These are phyloP conservation scores for Magnolia sinica DNA, from an alignment of 164 flowering plant genomes.

Conservation along the genomic window DNA sequence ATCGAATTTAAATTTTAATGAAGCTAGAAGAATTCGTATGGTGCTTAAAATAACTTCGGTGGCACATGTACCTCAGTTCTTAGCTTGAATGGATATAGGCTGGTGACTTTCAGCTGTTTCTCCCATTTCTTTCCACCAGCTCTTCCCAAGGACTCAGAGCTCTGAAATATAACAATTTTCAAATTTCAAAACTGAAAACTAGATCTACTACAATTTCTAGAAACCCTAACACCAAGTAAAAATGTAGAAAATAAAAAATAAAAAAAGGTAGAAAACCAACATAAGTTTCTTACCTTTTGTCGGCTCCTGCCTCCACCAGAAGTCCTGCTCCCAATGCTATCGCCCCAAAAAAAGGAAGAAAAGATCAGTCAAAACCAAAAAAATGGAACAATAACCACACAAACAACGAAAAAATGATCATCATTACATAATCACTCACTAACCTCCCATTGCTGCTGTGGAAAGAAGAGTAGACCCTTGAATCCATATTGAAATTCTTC, in stretches of 20 bases:
- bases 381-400: not conserved
- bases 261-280: not conserved
- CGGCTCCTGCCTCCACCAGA: conserved; percentile 69
- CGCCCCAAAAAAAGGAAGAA: not conserved
- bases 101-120: conserved; percentile 57
- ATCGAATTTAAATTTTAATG: no score
- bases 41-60: not conserved
- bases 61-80: conserved; percentile 66
- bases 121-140: conserved; percentile 59
- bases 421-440: conserved; percentile 6
- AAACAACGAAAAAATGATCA: not conserved
- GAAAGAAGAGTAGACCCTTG: conserved; percentile 47
- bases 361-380: not conserved
- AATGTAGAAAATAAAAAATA: not conserved
- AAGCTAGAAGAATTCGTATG: no score
- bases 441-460: conserved; percentile 65
- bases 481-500: conserved; percentile 24
- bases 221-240: not conserved
- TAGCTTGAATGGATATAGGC: conserved; percentile 77
- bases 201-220: not conserved
- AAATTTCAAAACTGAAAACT: not conserved
- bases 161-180: conserved; percentile 35
- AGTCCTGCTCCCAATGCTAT: conserved; percentile 51
- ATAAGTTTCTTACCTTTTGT: conserved; percentile 54
- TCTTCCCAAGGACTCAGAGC: conserved; percentile 62